Evolutionary conservation across 169 alveolate genomes (phyloP).

Genomic region (Pseudocohnilembus persalinus): DNA sequence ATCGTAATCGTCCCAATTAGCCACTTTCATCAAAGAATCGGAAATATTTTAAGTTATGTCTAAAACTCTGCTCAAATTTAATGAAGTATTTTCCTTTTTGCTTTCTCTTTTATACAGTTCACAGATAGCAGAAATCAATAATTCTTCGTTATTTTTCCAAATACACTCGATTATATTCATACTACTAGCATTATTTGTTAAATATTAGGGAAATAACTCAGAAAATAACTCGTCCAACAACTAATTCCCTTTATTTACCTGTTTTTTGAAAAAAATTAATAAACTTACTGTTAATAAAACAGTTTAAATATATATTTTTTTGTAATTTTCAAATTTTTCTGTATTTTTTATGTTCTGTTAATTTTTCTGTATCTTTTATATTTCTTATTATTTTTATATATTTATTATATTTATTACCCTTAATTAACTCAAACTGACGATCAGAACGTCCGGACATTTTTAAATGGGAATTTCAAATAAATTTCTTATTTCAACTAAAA

Average conservation of each 20-base stretch:
- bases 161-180: conserved; percentile 73
- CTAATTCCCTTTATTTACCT: conserved; percentile 51
- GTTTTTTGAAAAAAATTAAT: too few species aligned
- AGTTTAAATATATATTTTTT: too few species aligned
- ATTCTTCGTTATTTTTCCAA: conserved; percentile 79
- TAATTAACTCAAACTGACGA: conserved; percentile 59
- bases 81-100: conserved; percentile 64
- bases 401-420: background rate
- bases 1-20: conserved; percentile 71
- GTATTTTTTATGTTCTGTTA: too few species aligned
- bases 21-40: conserved; percentile 74
- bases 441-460: conserved; percentile 71
- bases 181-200: conserved; percentile 76
- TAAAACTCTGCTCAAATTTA: conserved; percentile 77
- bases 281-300: too few species aligned
- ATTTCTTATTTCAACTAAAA: conserved; percentile 55
- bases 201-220: conserved; percentile 66
- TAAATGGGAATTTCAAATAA: conserved; percentile 76
- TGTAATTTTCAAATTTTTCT: too few species aligned
- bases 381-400: too few species aligned
- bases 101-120: conserved; percentile 72
- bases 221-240: conserved; percentile 73
- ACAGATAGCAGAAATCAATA: conserved; percentile 76
- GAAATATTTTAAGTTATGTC: conserved; percentile 85
- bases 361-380: too few species aligned